phyloP scores from a whole-genome alignment of 768 basidiomycete genomes.

The Suillus paluster region DNA sequence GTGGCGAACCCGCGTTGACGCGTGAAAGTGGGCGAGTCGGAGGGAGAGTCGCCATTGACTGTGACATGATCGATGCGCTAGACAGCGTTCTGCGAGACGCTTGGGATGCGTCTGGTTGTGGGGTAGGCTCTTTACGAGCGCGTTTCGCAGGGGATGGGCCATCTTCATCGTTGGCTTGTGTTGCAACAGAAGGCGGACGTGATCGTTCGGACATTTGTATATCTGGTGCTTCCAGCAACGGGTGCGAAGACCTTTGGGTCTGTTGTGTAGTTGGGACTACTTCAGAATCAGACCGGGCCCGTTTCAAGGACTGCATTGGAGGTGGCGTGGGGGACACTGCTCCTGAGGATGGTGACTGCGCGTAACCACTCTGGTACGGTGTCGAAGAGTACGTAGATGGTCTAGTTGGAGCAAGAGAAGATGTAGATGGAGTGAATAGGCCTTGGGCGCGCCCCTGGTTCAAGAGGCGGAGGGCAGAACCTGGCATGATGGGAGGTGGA shows the following conservation, averaged over 20 bases:
- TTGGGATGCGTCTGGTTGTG: constrained; percentile 36
- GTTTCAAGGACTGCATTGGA: constrained; percentile 54
- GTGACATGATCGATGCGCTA: constrained; percentile 18
- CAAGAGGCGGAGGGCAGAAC: constrained; percentile 80
- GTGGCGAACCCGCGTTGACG: constrained; percentile 37
- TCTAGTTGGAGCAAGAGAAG: constrained; percentile 51
- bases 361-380: constrained; percentile 49
- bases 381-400: constrained; percentile 58
- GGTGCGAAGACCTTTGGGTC: constrained; percentile 24
- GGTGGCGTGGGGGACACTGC: constrained; percentile 54
- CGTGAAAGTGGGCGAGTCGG: constrained; percentile 37
- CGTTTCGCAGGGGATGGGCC: constrained; percentile 77
- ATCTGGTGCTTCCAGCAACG: constrained; percentile 44
- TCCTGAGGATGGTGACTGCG: constrained; percentile 48
- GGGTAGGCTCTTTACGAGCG: constrained; percentile 56
- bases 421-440: constrained; percentile 84
- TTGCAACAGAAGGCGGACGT: constrained; percentile 54
- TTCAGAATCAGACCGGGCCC: constrained; percentile 72
- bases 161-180: constrained; percentile 58
- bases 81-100: constrained; percentile 17
- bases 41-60: constrained; percentile 12
- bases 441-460: constrained; percentile 88
- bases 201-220: constrained; percentile 50
- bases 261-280: constrained; percentile 33
- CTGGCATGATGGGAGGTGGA: constrained; percentile 86